phyloP scores from a whole-genome alignment of 768 basidiomycete species.

The Gautieria morchelliformis region DNA sequence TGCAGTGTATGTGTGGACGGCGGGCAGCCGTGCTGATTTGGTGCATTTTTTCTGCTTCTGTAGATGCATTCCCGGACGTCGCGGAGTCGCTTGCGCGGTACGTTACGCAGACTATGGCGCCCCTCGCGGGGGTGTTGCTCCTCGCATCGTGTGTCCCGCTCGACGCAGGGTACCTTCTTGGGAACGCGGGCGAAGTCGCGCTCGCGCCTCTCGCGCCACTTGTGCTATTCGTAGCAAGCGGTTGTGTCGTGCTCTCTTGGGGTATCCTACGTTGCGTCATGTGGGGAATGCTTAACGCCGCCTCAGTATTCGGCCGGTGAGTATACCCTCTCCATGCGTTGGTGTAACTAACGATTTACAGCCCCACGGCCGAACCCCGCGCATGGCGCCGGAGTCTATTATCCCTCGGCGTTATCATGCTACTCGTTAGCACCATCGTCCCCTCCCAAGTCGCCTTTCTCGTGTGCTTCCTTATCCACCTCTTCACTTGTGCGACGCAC shows the following conservation, averaged over 20 bases:
- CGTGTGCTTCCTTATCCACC: slow-evolving; percentile 72
- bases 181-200: slow-evolving; percentile 41
- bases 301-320: slow-evolving; percentile 15
- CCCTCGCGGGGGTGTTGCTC: slow-evolving; percentile 34
- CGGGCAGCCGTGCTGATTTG: neutral
- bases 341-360: neutral
- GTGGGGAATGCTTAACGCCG: slow-evolving; percentile 32
- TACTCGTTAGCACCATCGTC: slow-evolving; percentile 64
- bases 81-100: slow-evolving; percentile 40
- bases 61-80: slow-evolving; percentile 39
- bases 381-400: slow-evolving; percentile 19
- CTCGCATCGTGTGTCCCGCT: slow-evolving; percentile 47
- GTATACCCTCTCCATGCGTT: slow-evolving; percentile 10
- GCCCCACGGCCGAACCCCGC: neutral
- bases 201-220: slow-evolving; percentile 47
- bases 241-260: slow-evolving; percentile 56
- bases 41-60: neutral
- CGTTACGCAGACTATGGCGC: slow-evolving; percentile 22
- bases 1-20: neutral
- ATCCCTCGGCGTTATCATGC: slow-evolving; percentile 46
- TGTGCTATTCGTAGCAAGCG: slow-evolving; percentile 49
- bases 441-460: slow-evolving; percentile 92
- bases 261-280: slow-evolving; percentile 38
- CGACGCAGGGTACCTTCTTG: slow-evolving; percentile 45
- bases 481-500: slow-evolving; percentile 47